A percentile compares a stretch with the other conserved stretches of the same genome.
These are phyloP conservation scores for Dioscorea cayenensis DNA, from an alignment of 116 monocot genomes.

Conservation along the genomic window DNA sequence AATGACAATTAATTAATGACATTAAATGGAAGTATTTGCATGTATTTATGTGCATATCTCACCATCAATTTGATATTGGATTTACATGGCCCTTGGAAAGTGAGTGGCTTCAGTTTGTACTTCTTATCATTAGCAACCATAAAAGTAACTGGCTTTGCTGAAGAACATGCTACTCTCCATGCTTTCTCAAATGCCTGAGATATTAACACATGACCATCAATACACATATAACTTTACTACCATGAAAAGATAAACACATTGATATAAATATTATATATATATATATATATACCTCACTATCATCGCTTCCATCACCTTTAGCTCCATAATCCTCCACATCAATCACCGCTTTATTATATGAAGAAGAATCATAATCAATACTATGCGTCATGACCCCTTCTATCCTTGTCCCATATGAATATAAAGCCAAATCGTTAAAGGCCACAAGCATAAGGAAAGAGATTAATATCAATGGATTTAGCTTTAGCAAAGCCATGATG, in stretches of 20 bases:
- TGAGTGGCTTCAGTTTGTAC: conserved; percentile 41
- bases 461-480: too few species aligned
- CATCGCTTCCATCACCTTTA: conserved; percentile 48
- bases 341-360: conserved; percentile 1
- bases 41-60: neutral
- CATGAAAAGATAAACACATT: neutral
- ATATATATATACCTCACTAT: conserved; percentile 27
- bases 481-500: too few species aligned
- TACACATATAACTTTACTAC: too few species aligned
- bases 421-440: too few species aligned
- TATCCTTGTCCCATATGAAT: neutral
- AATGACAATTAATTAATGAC: neutral
- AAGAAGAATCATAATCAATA: neutral
- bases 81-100: conserved; percentile 75
- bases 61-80: conserved; percentile 53
- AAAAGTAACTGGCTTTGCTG: conserved; percentile 22
- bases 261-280: too few species aligned
- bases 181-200: conserved; percentile 63
- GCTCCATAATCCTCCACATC: conserved; percentile 46
- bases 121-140: conserved; percentile 48
- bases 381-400: neutral
- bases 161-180: conserved; percentile 61
- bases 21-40: neutral
- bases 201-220: neutral
- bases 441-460: too few species aligned